Evolutionary conservation across 2,329 filamentous ascomycete genomes (phyloP).

Genomic region (Epichloe festucae): DNA sequence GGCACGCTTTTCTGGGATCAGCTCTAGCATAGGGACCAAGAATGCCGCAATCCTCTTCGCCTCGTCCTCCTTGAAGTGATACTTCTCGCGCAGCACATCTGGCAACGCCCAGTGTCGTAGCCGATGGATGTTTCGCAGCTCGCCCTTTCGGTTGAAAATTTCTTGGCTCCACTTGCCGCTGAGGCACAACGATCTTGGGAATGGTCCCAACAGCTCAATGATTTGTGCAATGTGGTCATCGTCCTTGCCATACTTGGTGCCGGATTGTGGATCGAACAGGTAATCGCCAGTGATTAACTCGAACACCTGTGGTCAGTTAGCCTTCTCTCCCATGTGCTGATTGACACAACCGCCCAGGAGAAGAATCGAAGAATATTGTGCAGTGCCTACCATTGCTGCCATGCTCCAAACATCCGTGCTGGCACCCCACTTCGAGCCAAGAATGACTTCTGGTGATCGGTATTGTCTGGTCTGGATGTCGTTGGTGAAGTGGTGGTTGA

Average conservation of each 20-base stretch:
- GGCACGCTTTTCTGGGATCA: conserved; percentile 75
- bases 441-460: conserved; percentile 88
- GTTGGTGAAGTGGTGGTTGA: conserved; percentile 97
- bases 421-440: conserved; percentile 97
- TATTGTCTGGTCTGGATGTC: conserved; percentile 98
- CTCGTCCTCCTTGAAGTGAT: conserved; percentile 81
- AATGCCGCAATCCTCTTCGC: conserved; percentile 68
- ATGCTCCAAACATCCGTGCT: conserved; percentile 99
- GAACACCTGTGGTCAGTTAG: conserved; percentile 53
- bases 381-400: conserved; percentile 80
- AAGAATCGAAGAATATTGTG: background rate
- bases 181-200: conserved; percentile 83
- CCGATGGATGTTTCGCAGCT: conserved; percentile 92
- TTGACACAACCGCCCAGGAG: background rate
- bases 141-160: conserved; percentile 96
- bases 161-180: conserved; percentile 96
- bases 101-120: conserved; percentile 90
- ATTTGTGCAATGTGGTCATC: conserved; percentile 99
- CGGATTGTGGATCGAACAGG: conserved; percentile 94
- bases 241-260: conserved; percentile 98
- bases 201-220: conserved; percentile 87
- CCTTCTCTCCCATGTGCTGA: background rate
- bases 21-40: conserved; percentile 78
- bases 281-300: conserved; percentile 98
- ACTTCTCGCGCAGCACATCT: conserved; percentile 90